phyloP scores from a whole-genome alignment of 148 eudicot genomes.

The Pouteria glomerata region DNA sequence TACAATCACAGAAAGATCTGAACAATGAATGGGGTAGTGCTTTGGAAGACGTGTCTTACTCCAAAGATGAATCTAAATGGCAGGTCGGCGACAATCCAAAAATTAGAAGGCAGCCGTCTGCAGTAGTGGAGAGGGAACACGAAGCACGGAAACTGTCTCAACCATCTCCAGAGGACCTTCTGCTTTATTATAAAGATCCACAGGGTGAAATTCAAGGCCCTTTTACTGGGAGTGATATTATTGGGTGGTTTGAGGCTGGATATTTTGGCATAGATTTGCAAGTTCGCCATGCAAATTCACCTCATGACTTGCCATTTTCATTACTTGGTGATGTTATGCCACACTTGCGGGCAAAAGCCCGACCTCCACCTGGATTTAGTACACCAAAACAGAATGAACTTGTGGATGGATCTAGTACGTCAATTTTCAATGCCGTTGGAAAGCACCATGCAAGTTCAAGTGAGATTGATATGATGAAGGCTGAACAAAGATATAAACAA shows the following conservation, averaged over 20 bases:
- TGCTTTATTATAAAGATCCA: constrained; percentile 85
- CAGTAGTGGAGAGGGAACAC: constrained; percentile 41
- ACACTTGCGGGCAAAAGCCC: constrained; percentile 76
- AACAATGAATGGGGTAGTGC: constrained; percentile 29
- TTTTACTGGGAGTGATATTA: constrained; percentile 80
- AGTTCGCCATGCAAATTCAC: constrained; percentile 71
- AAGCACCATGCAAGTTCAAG: constrained; percentile 36
- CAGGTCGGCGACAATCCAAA: constrained; percentile 36
- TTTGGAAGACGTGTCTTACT: constrained; percentile 25
- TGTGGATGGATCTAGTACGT: constrained; percentile 36
- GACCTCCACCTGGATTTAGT: constrained; percentile 89
- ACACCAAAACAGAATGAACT: constrained; percentile 55
- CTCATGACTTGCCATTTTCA: constrained; percentile 55
- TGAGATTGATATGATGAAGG: constrained; percentile 38
- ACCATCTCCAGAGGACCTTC: constrained; percentile 76
- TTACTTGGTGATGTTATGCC: constrained; percentile 96
- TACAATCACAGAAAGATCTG: constrained; percentile 42
- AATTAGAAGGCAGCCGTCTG: constrained; percentile 45
- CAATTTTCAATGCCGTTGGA: constrained; percentile 41
- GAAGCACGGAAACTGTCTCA: constrained; percentile 43
- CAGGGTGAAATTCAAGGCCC: constrained; percentile 95
- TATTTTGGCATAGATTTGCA: constrained; percentile 87
- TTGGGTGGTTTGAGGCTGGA: constrained; percentile 97
- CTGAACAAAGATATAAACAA: constrained; percentile 40
- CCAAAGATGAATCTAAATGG: constrained; percentile 40